Evolutionary conservation across 2,329 filamentous ascomycete genomes (phyloP).

Genomic region (Alternaria longipes): DNA sequence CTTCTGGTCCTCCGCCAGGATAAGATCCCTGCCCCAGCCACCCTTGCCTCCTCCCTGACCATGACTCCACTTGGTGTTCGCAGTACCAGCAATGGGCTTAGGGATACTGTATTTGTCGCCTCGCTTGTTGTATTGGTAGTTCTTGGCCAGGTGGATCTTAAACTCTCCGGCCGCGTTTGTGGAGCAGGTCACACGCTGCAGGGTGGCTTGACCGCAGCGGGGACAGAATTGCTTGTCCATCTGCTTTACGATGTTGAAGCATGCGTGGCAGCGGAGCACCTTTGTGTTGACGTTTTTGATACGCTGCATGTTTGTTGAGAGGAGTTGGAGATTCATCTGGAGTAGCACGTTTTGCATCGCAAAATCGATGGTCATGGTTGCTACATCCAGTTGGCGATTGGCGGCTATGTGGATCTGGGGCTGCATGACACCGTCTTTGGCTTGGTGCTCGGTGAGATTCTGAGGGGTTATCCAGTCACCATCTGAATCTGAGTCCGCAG

Average conservation of each 20-base stretch:
- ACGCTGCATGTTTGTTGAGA: conserved; percentile 79
- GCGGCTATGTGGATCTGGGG: conserved; percentile 56
- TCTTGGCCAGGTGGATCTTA: conserved; percentile 86
- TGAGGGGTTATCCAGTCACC: conserved; percentile 92
- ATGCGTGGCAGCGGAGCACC: conserved; percentile 84
- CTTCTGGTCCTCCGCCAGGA: conserved; percentile 95
- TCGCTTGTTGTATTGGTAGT: conserved; percentile 95
- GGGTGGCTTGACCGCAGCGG: conserved; percentile 84
- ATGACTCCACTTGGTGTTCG: conserved; percentile 75
- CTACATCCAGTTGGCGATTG: conserved; percentile 77
- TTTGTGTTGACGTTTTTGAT: conserved; percentile 88
- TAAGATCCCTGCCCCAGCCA: conserved; percentile 84
- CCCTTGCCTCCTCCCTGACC: conserved; percentile 78
- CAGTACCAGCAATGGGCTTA: conserved; percentile 82
- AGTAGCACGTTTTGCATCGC: conserved; percentile 98
- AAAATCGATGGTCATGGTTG: conserved; percentile 93
- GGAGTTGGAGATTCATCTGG: conserved; percentile 90
- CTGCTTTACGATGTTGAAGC: conserved; percentile 82
- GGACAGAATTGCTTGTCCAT: conserved; percentile 93
- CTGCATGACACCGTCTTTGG: conserved; percentile 62
- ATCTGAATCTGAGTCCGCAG: conserved; percentile 26
- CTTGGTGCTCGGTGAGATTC: conserved; percentile 87
- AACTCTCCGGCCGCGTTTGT: conserved; percentile 84
- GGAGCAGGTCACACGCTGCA: conserved; percentile 85
- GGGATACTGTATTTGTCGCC: conserved; percentile 94